phyloP scores from a whole-genome alignment of 495 filamentous ascomycete species.

The Clohesyomyces aquaticus region DNA sequence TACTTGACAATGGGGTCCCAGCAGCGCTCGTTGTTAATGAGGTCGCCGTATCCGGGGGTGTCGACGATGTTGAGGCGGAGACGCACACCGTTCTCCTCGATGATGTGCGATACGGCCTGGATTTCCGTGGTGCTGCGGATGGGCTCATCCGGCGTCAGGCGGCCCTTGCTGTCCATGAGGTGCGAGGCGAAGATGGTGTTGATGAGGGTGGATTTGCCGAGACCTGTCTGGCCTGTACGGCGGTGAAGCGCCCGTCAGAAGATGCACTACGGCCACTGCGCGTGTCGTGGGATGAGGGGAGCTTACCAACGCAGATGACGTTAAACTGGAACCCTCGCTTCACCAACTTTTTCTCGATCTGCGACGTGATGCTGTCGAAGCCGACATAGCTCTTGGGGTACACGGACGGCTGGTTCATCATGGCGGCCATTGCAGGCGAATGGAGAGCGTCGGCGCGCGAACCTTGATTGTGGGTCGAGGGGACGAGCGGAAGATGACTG shows the following conservation, averaged over 20 bases:
- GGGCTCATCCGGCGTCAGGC: conserved; percentile 85
- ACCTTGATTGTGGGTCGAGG: conserved; percentile 2
- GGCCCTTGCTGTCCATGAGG: conserved; percentile 98
- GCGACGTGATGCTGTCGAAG: conserved; percentile 98
- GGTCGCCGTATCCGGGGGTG: conserved; percentile 78
- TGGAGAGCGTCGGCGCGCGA: conserved; percentile 20
- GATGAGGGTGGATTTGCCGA: conserved; percentile 98
- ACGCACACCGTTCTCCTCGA: conserved; percentile 93
- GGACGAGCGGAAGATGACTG: conserved; percentile 2
- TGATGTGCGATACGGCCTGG: conserved; percentile 94
- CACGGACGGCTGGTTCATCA: conserved; percentile 59
- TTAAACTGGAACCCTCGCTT: conserved; percentile 99
- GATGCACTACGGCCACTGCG: neutral
- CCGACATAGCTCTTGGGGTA: conserved; percentile 97
- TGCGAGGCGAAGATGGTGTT: conserved; percentile 99
- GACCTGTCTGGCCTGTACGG: conserved; percentile 85
- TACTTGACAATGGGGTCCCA: conserved; percentile 99
- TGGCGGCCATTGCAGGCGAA: conserved; percentile 52
- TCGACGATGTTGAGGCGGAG: conserved; percentile 80
- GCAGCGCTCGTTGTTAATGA: conserved; percentile 83
- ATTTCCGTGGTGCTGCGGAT: conserved; percentile 98
- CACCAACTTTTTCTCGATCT: conserved; percentile 98
- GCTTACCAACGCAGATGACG: conserved; percentile 97
- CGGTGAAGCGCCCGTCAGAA: conserved; percentile 28
- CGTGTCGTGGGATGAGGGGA: neutral